These are phyloP conservation scores for Pseudonectria buxi DNA, from an alignment of 2,329 filamentous ascomycete species.

Conservation along the genomic window DNA sequence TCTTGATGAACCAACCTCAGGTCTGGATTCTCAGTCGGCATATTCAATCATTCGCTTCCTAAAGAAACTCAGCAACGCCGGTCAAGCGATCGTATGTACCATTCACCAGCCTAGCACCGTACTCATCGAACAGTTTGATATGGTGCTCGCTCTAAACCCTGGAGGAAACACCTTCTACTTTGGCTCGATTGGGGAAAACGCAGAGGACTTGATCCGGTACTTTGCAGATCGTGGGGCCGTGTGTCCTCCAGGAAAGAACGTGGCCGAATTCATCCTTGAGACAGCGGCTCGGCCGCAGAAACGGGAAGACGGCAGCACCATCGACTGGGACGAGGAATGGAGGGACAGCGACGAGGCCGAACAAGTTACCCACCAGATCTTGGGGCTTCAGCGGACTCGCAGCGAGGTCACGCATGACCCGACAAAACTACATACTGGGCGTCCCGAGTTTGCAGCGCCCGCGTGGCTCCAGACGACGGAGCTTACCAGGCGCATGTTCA, in stretches of 20 bases:
- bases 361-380: constrained; percentile 56
- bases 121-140: constrained; percentile 49
- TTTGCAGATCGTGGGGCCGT: constrained; percentile 55
- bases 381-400: constrained; percentile 41
- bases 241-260: constrained; percentile 51
- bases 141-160: constrained; percentile 42
- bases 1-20: constrained; percentile 52
- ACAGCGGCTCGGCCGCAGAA: constrained; percentile 32
- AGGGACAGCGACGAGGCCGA: constrained; percentile 54
- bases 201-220: constrained; percentile 39
- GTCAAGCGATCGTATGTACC: constrained; percentile 52
- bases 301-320: constrained; percentile 28
- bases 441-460: constrained; percentile 60
- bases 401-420: constrained; percentile 3
- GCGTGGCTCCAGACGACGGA: constrained; percentile 55
- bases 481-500: constrained; percentile 64
- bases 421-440: constrained; percentile 3
- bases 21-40: constrained; percentile 48
- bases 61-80: constrained; percentile 49
- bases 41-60: constrained; percentile 55
- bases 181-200: constrained; percentile 44
- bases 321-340: constrained; percentile 76
- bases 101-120: constrained; percentile 51
- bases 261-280: constrained; percentile 44
- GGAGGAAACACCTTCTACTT: constrained; percentile 49